Evolutionary conservation across 176 grass and related monocot species (phyloP).

Genomic region (Oryza coarctata): DNA sequence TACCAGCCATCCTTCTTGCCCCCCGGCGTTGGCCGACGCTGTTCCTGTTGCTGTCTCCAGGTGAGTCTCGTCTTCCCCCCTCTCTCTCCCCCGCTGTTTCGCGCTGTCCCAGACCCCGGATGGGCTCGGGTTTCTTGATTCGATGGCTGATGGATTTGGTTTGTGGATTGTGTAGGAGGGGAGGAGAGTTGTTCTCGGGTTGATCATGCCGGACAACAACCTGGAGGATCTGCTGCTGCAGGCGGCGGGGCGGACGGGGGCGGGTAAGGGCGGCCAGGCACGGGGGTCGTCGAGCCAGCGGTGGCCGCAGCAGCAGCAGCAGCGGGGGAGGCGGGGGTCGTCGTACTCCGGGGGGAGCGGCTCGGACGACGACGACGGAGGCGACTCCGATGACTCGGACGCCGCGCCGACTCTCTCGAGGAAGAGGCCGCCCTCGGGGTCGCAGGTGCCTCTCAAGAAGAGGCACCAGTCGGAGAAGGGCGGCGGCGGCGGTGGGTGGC

Average conservation of each 20-base stretch:
- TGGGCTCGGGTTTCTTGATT: slow-evolving; percentile 1
- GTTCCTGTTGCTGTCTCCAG: background rate
- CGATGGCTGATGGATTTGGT: background rate
- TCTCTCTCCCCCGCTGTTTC: background rate
- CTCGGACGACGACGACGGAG: slow-evolving; percentile 39
- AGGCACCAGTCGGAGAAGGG: slow-evolving; percentile 57
- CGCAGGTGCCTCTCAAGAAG: slow-evolving; percentile 93
- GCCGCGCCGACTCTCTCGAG: slow-evolving; percentile 47
- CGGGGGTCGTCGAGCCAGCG: slow-evolving; percentile 33
- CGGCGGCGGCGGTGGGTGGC: slow-evolving; percentile 5
- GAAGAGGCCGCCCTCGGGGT: slow-evolving; percentile 44
- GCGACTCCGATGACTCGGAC: slow-evolving; percentile 39
- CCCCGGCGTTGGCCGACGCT: background rate
- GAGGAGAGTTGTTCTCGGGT: background rate
- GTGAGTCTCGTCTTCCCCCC: slow-evolving; percentile 9
- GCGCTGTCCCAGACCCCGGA: slow-evolving; percentile 1
- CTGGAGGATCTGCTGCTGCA: slow-evolving; percentile 76
- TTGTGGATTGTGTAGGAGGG: background rate
- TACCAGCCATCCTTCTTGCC: background rate
- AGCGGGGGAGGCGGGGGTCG: slow-evolving; percentile 3
- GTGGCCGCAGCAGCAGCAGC: slow-evolving; percentile 32
- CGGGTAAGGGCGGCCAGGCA: slow-evolving; percentile 17
- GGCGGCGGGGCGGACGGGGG: slow-evolving; percentile 68
- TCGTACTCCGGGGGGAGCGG: slow-evolving; percentile 59
- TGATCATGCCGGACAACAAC: slow-evolving; percentile 45